These are phyloP conservation scores for Paecilomyces variotii DNA, from an alignment of 2,329 filamentous ascomycete species.

Conservation along the genomic window DNA sequence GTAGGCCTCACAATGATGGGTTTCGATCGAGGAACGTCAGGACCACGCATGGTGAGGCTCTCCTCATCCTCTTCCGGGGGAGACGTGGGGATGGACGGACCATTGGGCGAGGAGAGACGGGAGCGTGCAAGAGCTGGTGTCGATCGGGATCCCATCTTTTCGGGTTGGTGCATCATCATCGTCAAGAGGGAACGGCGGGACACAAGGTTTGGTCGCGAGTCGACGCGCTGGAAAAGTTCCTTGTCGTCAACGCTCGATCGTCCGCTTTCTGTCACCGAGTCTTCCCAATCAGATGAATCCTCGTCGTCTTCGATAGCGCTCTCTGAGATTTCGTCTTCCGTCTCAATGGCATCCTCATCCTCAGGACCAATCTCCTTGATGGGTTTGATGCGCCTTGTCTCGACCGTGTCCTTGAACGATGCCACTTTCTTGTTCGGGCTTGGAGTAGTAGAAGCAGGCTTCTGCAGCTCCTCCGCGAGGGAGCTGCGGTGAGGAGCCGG, in stretches of 20 bases:
- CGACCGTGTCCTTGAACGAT: conserved; percentile 71
- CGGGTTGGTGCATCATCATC: conserved; percentile 75
- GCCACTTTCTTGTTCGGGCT: conserved; percentile 61
- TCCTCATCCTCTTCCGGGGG: conserved; percentile 52
- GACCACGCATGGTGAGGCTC: conserved; percentile 54
- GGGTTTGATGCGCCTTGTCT: conserved; percentile 57
- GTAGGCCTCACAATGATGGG: conserved; percentile 69
- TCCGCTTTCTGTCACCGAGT: conserved; percentile 70
- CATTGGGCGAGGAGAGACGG: conserved; percentile 62
- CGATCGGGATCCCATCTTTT: conserved; percentile 56
- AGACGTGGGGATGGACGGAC: conserved; percentile 54
- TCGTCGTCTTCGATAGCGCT: conserved; percentile 70
- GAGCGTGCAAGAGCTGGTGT: conserved; percentile 39
- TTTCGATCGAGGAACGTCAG: conserved; percentile 63
- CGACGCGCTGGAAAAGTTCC: conserved; percentile 79
- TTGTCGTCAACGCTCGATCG: conserved; percentile 75
- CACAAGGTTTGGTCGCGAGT: conserved; percentile 75
- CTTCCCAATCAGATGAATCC: conserved; percentile 54
- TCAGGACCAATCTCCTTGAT: conserved; percentile 48
- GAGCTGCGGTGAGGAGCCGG: conserved; percentile 45
- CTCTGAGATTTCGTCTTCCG: conserved; percentile 64
- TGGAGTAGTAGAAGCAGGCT: conserved; percentile 23
- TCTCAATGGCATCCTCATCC: conserved; percentile 53
- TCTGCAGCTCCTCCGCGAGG: conserved; percentile 46
- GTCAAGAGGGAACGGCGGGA: conserved; percentile 85